A percentile compares a stretch with the other conserved stretches of the same genome.
These are phyloP conservation scores for Microthlaspi erraticum DNA, from an alignment of 345 rosid species.

Conservation along the genomic window DNA sequence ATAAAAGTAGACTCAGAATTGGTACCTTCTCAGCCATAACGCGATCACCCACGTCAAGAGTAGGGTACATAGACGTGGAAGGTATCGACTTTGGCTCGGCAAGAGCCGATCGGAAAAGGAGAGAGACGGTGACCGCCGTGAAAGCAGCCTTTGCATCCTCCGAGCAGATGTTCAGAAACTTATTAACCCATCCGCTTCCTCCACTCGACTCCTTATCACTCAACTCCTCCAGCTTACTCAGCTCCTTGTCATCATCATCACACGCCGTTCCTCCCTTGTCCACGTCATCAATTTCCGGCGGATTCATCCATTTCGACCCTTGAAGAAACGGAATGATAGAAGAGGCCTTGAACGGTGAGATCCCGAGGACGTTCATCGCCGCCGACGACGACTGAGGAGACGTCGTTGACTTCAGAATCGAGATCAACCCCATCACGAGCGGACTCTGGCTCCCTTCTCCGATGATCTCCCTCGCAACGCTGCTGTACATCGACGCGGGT, in stretches of 20 bases:
- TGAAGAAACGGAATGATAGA: constrained; percentile 67
- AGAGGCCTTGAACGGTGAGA: constrained; percentile 62
- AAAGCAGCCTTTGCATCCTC: constrained; percentile 90
- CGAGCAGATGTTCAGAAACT: constrained; percentile 55
- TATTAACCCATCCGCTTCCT: constrained; percentile 68
- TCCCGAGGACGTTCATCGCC: constrained; percentile 46
- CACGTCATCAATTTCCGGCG: constrained; percentile 44
- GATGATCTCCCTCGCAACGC: constrained; percentile 54
- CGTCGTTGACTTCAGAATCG: constrained; percentile 65
- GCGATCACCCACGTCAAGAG: constrained; percentile 81
- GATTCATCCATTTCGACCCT: constrained; percentile 61
- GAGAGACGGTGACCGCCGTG: constrained; percentile 77
- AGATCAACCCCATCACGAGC: constrained; percentile 58
- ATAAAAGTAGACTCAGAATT: not conserved
- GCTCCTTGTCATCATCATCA: constrained; percentile 29
- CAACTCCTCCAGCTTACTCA: constrained; percentile 40
- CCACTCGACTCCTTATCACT: constrained; percentile 46
- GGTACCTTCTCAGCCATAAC: constrained; percentile 86
- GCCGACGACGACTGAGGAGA: constrained; percentile 45
- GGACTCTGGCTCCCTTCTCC: constrained; percentile 52
- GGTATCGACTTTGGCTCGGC: constrained; percentile 94
- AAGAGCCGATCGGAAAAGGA: constrained; percentile 73
- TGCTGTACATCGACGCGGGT: constrained; percentile 44
- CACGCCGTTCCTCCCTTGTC: constrained; percentile 56
- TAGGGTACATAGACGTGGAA: constrained; percentile 85